Base-by-base conservation (phyloP, 768 basidiomycete species). In the Rhodotorula toruloides region DNA sequence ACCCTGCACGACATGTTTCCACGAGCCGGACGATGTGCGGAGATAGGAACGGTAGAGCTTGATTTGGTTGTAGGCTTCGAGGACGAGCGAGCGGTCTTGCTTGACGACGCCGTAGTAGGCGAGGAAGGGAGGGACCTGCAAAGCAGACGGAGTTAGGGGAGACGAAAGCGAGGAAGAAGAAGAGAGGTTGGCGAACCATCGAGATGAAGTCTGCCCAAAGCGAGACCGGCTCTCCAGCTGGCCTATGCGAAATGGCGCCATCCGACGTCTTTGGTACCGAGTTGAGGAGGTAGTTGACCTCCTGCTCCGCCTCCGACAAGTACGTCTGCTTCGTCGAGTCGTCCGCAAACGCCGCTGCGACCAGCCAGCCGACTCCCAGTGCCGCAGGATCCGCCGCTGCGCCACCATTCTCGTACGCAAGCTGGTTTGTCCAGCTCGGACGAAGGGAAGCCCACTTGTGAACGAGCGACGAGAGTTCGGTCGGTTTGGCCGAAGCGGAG, bases 181-280 rank as follows among this genome's bases (percentile, higher is more conserved):
- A 8, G 10, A 10, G 47, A 34, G n/a, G 90, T 90, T 76, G 19
- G 88, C 82, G 58, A 82, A 90, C 57, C 54, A 53, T 49, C 27
- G 50, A 67, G 50, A 66, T 42, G 48, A 49, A 63, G 50, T 71
- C 69, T 17, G 72, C 60, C 71, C 77, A 87, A 77, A 21, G 82
- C 80, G 44, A 80, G 77, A 58, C 72, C 1, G 59, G 19, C 48
- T 63, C 66, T 7, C 49, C 36, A 0, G 62, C 6, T 10, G 65
- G 67, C 0, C 89, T 82, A 75, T 93, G 91, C 14, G 88, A 90
- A 32, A 93, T 84, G 0, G 91, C 91, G 1, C 91, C 91, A 67
- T 89, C 87, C 4, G 68, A 63, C 2, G 88, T 86, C 70, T 79
- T 81, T 13, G 89, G 86, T 3, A 70, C 71, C 0, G 76, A 74